Percentiles rank a stretch among this genome's conserved stretches.
These are phyloP conservation scores for Coemansia sp. DNA, from an alignment of 192 early-diverging fungal species.

Conservation along the genomic window DNA sequence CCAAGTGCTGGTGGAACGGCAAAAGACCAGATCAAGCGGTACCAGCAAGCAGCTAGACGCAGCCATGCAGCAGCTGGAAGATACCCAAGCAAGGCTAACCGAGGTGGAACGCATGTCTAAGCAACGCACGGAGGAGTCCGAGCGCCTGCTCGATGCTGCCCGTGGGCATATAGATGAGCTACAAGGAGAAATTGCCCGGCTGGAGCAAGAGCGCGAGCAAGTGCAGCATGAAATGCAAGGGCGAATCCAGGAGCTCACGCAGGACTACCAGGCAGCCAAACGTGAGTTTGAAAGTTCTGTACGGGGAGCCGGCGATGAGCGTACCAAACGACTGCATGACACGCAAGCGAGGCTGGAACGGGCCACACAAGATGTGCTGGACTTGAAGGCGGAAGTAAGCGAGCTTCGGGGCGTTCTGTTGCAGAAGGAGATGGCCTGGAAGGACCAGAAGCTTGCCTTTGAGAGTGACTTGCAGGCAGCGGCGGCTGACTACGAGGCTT, in stretches of 20 bases:
- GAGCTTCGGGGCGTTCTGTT: slow-evolving; percentile 47
- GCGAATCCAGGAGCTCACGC: slow-evolving; percentile 34
- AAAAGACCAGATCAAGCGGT: slow-evolving; percentile 3
- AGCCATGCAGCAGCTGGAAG: slow-evolving; percentile 14
- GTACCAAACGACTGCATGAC: slow-evolving; percentile 27
- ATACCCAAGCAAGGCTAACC: slow-evolving; percentile 15
- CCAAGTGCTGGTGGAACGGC: slow-evolving; percentile 24
- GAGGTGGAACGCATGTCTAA: slow-evolving; percentile 39
- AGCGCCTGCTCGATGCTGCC: slow-evolving; percentile 33
- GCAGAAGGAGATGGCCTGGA: slow-evolving; percentile 45
- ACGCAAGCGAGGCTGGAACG: slow-evolving; percentile 32
- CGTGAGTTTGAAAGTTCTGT: slow-evolving; percentile 39
- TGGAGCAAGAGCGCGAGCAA: slow-evolving; percentile 40
- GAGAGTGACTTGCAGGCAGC: slow-evolving; percentile 37
- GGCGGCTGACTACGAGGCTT: slow-evolving; percentile 35
- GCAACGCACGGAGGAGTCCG: slow-evolving; percentile 30
- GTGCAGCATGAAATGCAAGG: slow-evolving; percentile 41
- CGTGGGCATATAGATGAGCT: slow-evolving; percentile 32
- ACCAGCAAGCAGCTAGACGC: slow-evolving; percentile 29
- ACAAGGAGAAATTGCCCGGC: slow-evolving; percentile 31
- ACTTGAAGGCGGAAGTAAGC: slow-evolving; percentile 33
- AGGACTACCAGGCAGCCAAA: slow-evolving; percentile 34
- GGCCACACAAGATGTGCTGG: slow-evolving; percentile 28
- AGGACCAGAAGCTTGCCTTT: slow-evolving; percentile 31
- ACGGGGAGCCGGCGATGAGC: slow-evolving; percentile 35